Evolutionary conservation across 2,329 filamentous ascomycete species (phyloP).

Genomic region (Ophiocordyceps camponoti-leonardi): DNA sequence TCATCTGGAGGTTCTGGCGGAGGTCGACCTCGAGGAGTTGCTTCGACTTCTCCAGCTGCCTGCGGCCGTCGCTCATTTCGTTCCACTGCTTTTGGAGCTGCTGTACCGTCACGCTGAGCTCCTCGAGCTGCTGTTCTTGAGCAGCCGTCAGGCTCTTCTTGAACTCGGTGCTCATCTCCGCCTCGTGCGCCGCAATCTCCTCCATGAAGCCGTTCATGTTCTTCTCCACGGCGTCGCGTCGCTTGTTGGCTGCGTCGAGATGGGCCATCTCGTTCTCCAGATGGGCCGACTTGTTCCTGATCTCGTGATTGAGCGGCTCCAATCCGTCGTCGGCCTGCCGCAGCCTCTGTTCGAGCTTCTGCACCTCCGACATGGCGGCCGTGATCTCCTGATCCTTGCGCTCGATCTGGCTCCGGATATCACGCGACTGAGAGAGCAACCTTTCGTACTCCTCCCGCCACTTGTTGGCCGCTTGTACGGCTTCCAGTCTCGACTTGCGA

Average conservation of each 20-base stretch:
- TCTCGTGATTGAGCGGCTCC: slow-evolving; percentile 59
- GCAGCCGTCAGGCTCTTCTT: slow-evolving; percentile 70
- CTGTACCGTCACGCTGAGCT: slow-evolving; percentile 50
- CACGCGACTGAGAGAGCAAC: slow-evolving; percentile 42
- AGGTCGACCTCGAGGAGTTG: slow-evolving; percentile 72
- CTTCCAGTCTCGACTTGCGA: slow-evolving; percentile 71
- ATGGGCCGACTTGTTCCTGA: slow-evolving; percentile 58
- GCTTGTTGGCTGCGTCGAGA: slow-evolving; percentile 49
- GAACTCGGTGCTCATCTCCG: slow-evolving; percentile 72
- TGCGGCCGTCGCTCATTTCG: slow-evolving; percentile 53
- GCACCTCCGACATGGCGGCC: slow-evolving; percentile 62
- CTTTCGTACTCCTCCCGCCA: slow-evolving; percentile 61
- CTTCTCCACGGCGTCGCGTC: slow-evolving; percentile 52
- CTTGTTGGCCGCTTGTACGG: slow-evolving; percentile 56
- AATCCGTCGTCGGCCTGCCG: slow-evolving; percentile 68
- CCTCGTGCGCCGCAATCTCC: slow-evolving; percentile 58
- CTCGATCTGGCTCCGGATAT: slow-evolving; percentile 56
- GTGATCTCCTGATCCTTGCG: slow-evolving; percentile 80
- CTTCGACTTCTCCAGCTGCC: slow-evolving; percentile 67
- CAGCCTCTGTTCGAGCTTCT: slow-evolving; percentile 66
- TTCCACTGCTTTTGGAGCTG: slow-evolving; percentile 63
- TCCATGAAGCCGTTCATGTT: slow-evolving; percentile 63
- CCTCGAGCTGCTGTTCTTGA: slow-evolving; percentile 71
- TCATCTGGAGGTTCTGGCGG: slow-evolving; percentile 73
- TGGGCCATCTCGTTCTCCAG: slow-evolving; percentile 57